Evolutionary conservation across 805 yeast species (phyloP).

Genomic region (Scheffersomyces stipitis): DNA sequence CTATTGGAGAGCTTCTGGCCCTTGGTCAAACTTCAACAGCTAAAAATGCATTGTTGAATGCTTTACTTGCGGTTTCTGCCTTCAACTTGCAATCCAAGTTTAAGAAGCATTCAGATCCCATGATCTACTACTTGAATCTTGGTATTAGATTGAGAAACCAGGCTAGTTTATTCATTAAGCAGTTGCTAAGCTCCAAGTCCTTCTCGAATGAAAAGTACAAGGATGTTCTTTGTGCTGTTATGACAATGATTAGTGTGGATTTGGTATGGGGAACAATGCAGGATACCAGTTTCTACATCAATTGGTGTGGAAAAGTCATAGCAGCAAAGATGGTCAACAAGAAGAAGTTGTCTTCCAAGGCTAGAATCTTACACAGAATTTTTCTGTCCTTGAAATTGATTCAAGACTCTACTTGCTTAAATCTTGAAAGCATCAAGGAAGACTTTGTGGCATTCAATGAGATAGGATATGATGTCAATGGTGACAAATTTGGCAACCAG

Average conservation of each 20-base stretch:
- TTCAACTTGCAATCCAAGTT: constrained; percentile 76
- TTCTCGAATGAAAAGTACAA: constrained; percentile 65
- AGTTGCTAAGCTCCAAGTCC: constrained; percentile 43
- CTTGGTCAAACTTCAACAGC: constrained; percentile 74
- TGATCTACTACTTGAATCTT: constrained; percentile 67
- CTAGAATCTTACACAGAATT: constrained; percentile 73
- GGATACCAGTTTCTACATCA: constrained; percentile 73
- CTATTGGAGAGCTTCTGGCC: constrained; percentile 77
- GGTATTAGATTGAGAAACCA: constrained; percentile 76
- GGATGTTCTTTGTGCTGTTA: constrained; percentile 77
- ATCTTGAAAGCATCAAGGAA: constrained; percentile 32
- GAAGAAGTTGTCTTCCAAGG: constrained; percentile 68
- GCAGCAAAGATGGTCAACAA: constrained; percentile 65
- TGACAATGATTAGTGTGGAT: constrained; percentile 86
- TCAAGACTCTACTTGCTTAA: constrained; percentile 70
- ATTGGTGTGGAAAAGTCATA: constrained; percentile 74
- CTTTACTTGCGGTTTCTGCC: constrained; percentile 77
- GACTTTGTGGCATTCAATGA: constrained; percentile 29
- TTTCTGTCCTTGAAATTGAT: constrained; percentile 72
- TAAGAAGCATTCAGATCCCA: constrained; percentile 60
- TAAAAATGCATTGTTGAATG: constrained; percentile 74
- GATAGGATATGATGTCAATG: constrained; percentile 34
- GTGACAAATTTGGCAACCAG: constrained; percentile 26
- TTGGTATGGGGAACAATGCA: constrained; percentile 91
- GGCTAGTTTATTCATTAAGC: constrained; percentile 66